Conservation (phyloP, 83 land plant genomes). For the Larix sibirica region DNA sequence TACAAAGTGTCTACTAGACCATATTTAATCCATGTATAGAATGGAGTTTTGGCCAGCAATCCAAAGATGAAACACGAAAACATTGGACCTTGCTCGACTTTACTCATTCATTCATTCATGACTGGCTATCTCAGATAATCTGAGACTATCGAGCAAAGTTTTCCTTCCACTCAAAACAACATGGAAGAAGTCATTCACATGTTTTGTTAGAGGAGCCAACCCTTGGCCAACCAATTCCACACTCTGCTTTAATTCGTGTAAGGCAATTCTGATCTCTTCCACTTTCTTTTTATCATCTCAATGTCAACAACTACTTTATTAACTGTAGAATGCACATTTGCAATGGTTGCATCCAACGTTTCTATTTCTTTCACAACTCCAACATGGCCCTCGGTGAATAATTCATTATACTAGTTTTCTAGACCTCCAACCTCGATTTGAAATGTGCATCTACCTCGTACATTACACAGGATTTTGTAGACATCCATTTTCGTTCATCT, state of each 20-base stretch:
- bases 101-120: neutral
- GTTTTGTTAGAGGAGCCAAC: slow-evolving; percentile 44
- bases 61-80: no score
- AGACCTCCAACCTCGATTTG: no score
- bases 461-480: no score
- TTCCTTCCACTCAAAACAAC: slow-evolving; percentile 64
- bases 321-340: slow-evolving; percentile 22
- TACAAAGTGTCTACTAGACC: neutral
- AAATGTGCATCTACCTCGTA: no score
- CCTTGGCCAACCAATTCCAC: slow-evolving; percentile 39
- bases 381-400: slow-evolving; percentile 10
- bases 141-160: slow-evolving; percentile 42
- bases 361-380: slow-evolving; percentile 32
- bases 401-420: no score
- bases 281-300: neutral
- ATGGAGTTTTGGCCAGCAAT: no score
- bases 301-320: slow-evolving; percentile 14
- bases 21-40: neutral
- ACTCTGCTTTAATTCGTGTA: slow-evolving; percentile 17
- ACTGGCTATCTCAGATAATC: neutral
- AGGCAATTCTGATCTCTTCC: slow-evolving; percentile 19
- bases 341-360: slow-evolving; percentile 28
- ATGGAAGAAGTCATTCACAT: slow-evolving; percentile 59
- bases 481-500: no score
- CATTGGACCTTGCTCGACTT: no score